A percentile compares a stretch with the other conserved stretches of the same genome.
phyloP scores from a whole-genome alignment of 225 moss, liverwort and hornwort species.

The Sphagnum tenellum region DNA sequence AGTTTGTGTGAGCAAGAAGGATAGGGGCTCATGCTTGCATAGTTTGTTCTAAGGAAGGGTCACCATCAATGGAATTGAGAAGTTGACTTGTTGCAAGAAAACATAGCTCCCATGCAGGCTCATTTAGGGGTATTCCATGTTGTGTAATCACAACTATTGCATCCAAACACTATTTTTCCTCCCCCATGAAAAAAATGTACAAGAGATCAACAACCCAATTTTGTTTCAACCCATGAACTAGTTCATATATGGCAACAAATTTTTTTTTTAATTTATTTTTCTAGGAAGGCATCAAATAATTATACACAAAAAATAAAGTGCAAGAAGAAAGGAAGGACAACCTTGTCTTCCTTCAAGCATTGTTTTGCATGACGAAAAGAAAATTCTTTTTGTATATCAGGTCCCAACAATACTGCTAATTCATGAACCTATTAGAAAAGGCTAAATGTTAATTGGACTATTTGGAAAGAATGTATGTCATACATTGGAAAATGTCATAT shows the following conservation, averaged over 20 bases:
- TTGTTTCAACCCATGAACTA: too few relatives aligned
- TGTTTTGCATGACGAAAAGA: slow-evolving; percentile 78
- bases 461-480: too few relatives aligned
- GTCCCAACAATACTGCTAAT: slow-evolving; percentile 61
- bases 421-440: slow-evolving; percentile 66
- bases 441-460: too few relatives aligned
- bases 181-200: too few relatives aligned
- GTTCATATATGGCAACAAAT: too few relatives aligned
- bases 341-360: slow-evolving; percentile 59
- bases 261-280: too few relatives aligned
- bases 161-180: slow-evolving; percentile 35
- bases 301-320: too few relatives aligned
- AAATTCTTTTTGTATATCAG: slow-evolving; percentile 52
- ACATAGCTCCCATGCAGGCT: slow-evolving; percentile 59
- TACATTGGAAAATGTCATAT: too few relatives aligned
- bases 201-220: too few relatives aligned
- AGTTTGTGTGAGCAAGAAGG: background rate
- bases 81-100: slow-evolving; percentile 51
- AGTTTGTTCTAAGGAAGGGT: slow-evolving; percentile 24
- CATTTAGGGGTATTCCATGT: slow-evolving; percentile 54
- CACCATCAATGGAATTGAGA: slow-evolving; percentile 29
- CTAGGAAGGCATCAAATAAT: too few relatives aligned
- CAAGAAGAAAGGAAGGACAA: slow-evolving; percentile 2
- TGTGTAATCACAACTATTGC: slow-evolving; percentile 61
- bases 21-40: slow-evolving; percentile 30